Base-by-base conservation (phyloP, 176 grass and related monocot genomes). In the Lolium multiflorum region DNA sequence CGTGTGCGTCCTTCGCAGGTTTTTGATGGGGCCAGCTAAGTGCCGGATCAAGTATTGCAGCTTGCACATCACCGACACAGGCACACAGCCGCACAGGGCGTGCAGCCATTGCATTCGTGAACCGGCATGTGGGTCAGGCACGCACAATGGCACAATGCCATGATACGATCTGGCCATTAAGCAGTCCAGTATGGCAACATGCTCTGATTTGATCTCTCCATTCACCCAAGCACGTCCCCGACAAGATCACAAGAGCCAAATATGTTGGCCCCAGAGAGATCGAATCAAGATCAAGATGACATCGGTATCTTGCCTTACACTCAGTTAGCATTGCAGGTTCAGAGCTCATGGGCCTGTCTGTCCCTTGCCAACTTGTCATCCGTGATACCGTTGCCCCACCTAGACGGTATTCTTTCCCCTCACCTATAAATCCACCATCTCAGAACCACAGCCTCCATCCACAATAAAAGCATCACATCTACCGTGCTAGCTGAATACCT, bases 281-380 rank as follows among this genome's bases (percentile, higher is more conserved):
- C 72, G 11, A 76, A 82, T 76, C 65, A 73, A 55, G 54, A 87
- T 56, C 69, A 50, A 51, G 84, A 26, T 24, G 5, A 9, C 10
- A 35, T 68, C 37, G n/a, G n/a, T n/a, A n/a, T n/a, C 50, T 48
- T 22, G 22, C 68, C 57, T 59, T 81, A n/a, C 16, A 57, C 17
- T 57, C 64, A 67, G 61, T 35, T 17, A 68, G 59, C 75, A 86
- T 50, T 62, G 71, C 89, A 89, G 35, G 70, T 88, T 88, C 21
- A 48, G 20, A 26, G 82, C 16, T 80, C 52, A 62, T 89, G 85
- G 73, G 16, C 46, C 38, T 88, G 89, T 43, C 47, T 88, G 89
- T 39, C 35, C 41, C 55, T 86, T 83, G 67, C 63, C 78, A 79
- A 31, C 61, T 26, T 69, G 16, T 69, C 66, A 52, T 52, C 52